Evolutionary conservation across 176 grass and related monocot genomes (phyloP).

Genomic region (Urochloa ruziziensis): DNA sequence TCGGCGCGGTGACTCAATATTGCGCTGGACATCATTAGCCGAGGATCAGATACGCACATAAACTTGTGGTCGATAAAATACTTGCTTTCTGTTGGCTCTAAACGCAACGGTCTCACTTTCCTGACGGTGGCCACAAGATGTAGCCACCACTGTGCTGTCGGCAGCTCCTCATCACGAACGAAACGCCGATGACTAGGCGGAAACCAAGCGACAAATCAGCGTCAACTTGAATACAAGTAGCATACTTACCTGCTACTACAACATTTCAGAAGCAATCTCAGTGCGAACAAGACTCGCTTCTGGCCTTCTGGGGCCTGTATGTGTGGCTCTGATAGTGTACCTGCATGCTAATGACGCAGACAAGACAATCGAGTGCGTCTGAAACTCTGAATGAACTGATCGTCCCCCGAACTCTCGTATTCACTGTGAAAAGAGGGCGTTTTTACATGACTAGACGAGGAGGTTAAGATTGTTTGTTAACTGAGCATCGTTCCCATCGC

Average conservation of each 20-base stretch:
- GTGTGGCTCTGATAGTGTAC: too few species aligned
- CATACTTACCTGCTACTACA: background rate
- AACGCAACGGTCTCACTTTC: background rate
- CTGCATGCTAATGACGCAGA: too few species aligned
- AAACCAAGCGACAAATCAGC: background rate
- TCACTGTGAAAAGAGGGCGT: too few species aligned
- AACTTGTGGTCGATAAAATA: constrained; percentile 1
- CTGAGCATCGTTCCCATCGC: too few species aligned
- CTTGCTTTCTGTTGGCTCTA: background rate
- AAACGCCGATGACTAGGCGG: background rate
- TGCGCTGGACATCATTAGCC: background rate
- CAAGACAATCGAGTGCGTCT: too few species aligned
- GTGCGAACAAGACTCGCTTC: background rate
- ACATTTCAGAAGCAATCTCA: background rate
- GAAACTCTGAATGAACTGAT: too few species aligned
- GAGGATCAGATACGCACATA: background rate
- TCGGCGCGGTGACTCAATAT: constrained; percentile 5
- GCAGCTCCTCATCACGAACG: background rate
- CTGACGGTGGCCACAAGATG: background rate
- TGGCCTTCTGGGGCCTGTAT: too few species aligned
- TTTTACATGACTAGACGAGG: too few species aligned
- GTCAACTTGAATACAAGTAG: background rate
- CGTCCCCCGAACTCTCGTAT: too few species aligned
- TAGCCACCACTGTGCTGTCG: constrained; percentile 10
- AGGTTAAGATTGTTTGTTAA: too few species aligned